Percentiles rank a stretch among this genome's conserved stretches.
phyloP scores from a whole-genome alignment of 1,139 yeast genomes.

The Blastobotrys malaysiensis region DNA sequence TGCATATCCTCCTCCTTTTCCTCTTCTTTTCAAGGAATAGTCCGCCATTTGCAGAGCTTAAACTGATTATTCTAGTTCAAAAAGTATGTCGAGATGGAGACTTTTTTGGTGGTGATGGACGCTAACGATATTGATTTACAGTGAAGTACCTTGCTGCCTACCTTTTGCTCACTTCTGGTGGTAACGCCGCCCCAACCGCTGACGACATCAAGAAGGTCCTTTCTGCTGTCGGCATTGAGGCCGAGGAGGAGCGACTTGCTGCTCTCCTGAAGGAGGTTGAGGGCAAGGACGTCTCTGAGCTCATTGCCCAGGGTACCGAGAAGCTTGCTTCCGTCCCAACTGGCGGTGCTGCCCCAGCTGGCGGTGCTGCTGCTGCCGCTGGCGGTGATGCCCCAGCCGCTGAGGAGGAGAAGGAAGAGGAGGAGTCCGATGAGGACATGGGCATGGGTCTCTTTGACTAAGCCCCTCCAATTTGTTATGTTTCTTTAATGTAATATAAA shows the following conservation, averaged over 20 bases:
- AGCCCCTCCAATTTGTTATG: constrained; percentile 15
- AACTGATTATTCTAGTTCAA: constrained; percentile 48
- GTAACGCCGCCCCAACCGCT: constrained; percentile 74
- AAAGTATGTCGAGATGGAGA: constrained; percentile 18
- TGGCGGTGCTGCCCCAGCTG: constrained; percentile 90
- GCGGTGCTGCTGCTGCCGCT: constrained; percentile 63
- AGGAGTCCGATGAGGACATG: constrained; percentile 62
- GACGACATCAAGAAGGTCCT: constrained; percentile 84
- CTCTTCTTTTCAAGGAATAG: constrained; percentile 46
- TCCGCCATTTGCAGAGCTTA: constrained; percentile 50
- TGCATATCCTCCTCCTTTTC: constrained; percentile 9
- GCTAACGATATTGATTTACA: constrained; percentile 5
- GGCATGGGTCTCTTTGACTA: constrained; percentile 45
- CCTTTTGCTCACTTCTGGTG: constrained; percentile 43
- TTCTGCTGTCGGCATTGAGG: constrained; percentile 93
- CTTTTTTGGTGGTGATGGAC: neutral
- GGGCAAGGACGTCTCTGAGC: constrained; percentile 89
- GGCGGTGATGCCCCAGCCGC: constrained; percentile 70
- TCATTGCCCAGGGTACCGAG: constrained; percentile 92
- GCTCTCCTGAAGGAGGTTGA: constrained; percentile 84
- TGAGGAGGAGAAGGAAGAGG: constrained; percentile 60
- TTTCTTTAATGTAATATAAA: constrained; percentile 5
- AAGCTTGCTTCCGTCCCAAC: constrained; percentile 96
- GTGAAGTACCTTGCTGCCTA: constrained; percentile 49
- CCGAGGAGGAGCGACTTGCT: constrained; percentile 82